Conservation (phyloP, 805 yeast species). For the Kodamaea sagamina region DNA sequence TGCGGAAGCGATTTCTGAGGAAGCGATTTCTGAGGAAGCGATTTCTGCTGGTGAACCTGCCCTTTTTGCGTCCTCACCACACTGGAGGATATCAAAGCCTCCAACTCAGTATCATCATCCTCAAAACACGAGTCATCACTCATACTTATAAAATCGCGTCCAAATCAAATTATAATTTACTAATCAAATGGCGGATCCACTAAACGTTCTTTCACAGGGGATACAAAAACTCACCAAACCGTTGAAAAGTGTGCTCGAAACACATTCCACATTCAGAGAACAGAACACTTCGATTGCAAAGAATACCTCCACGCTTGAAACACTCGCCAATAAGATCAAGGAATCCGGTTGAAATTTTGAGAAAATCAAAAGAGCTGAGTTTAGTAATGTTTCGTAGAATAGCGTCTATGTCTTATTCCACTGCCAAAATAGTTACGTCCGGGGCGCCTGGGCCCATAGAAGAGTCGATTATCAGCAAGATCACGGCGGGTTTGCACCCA, state of each 20-base stretch:
- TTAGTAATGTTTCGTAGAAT: conserved; percentile 11
- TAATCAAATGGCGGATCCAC: conserved; percentile 24
- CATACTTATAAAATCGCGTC: conserved; percentile 1
- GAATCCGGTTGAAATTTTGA: conserved; percentile 1
- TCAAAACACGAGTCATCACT: conserved; percentile 16
- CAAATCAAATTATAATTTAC: neutral
- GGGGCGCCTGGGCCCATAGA: conserved; percentile 51
- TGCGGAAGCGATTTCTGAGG: conserved; percentile 5
- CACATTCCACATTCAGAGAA: conserved; percentile 32
- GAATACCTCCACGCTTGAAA: conserved; percentile 23
- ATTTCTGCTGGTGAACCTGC: too few relatives aligned
- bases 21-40: neutral
- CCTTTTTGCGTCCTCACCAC: too few relatives aligned
- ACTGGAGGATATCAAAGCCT: neutral
- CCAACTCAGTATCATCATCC: conserved; percentile 15
- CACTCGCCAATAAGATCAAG: conserved; percentile 10
- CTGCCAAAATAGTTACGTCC: conserved; percentile 16
- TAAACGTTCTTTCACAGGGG: conserved; percentile 24
- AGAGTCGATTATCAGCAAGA: conserved; percentile 45
- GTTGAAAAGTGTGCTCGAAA: conserved; percentile 23
- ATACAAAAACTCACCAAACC: conserved; percentile 29
- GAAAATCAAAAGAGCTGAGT: neutral
- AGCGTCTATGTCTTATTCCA: conserved; percentile 10
- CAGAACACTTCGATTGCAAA: conserved; percentile 31
- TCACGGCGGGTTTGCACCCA: conserved; percentile 47